Percentiles rank a stretch among this genome's conserved stretches.
Evolutionary conservation across 176 grass and related monocot genomes (phyloP).

Genomic region (Typha latifolia): DNA sequence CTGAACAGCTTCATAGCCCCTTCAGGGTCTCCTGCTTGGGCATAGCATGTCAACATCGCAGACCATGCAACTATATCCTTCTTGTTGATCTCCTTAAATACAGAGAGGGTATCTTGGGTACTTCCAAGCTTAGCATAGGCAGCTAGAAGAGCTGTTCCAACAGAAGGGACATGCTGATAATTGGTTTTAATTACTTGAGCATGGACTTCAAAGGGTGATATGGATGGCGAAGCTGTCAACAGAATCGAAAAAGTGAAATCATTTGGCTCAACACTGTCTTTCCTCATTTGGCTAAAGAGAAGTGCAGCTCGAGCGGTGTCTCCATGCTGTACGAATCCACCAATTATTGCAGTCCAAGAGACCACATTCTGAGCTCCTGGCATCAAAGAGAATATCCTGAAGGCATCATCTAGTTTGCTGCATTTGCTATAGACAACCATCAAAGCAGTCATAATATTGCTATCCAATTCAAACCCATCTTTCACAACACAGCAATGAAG

Average conservation of each 20-base stretch:
- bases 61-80: constrained; percentile 80
- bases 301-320: constrained; percentile 26
- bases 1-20: constrained; percentile 49
- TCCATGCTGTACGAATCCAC: constrained; percentile 41
- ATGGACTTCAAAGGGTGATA: constrained; percentile 48
- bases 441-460: constrained; percentile 46
- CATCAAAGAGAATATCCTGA: constrained; percentile 37
- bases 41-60: constrained; percentile 62
- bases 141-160: constrained; percentile 62
- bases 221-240: constrained; percentile 31
- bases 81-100: constrained; percentile 40
- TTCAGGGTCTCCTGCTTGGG: constrained; percentile 49
- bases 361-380: constrained; percentile 33
- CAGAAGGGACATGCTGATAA: constrained; percentile 36
- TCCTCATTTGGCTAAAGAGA: constrained; percentile 62
- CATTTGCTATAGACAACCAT: constrained; percentile 60
- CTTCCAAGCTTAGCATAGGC: constrained; percentile 43
- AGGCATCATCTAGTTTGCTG: constrained; percentile 27
- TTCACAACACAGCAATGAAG: constrained; percentile 54
- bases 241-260: constrained; percentile 66
- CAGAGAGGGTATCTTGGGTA: constrained; percentile 37
- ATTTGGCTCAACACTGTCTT: constrained; percentile 46
- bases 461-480: constrained; percentile 33
- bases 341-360: constrained; percentile 80
- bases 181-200: constrained; percentile 57